Conservation (phyloP, 768 basidiomycete genomes). For the Psilocybe cyanescens region DNA sequence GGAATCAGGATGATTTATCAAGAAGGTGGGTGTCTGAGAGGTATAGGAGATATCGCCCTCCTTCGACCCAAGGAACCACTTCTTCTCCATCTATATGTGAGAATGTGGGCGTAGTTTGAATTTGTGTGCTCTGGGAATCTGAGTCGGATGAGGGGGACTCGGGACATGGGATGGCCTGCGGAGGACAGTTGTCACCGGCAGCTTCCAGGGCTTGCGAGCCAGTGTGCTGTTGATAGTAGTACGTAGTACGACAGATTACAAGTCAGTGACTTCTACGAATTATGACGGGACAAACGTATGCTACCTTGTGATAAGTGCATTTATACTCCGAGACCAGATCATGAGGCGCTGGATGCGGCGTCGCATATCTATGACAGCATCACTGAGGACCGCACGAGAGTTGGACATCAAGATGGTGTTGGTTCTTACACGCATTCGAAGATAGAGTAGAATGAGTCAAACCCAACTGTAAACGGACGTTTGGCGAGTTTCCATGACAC, state of each 20-base stretch:
- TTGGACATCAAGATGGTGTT: not conserved
- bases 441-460: slow-evolving; percentile 2
- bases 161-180: slow-evolving; percentile 13
- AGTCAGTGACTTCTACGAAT: too few species aligned
- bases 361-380: not conserved
- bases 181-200: slow-evolving; percentile 5
- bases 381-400: not conserved
- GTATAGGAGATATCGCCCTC: slow-evolving; percentile 14
- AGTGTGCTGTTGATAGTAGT: not conserved
- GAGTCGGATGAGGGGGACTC: not conserved
- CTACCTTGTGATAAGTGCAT: slow-evolving; percentile 19
- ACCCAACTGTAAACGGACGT: not conserved
- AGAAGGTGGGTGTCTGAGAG: slow-evolving; percentile 12
- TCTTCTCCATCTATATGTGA: slow-evolving; percentile 13
- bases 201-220: slow-evolving; percentile 7
- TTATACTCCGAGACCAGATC: slow-evolving; percentile 7
- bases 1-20: too few species aligned
- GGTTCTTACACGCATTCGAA: slow-evolving; percentile 4
- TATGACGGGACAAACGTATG: not conserved
- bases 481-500: not conserved
- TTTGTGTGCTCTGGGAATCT: not conserved
- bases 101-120: not conserved
- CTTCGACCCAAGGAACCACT: slow-evolving; percentile 15
- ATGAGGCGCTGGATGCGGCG: not conserved
- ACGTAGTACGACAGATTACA: too few species aligned